A percentile compares a stretch with the other conserved stretches of the same genome.
Evolutionary conservation across 192 early-diverging fungal genomes (phyloP).

Genomic region (Chytriomyces confervae): DNA sequence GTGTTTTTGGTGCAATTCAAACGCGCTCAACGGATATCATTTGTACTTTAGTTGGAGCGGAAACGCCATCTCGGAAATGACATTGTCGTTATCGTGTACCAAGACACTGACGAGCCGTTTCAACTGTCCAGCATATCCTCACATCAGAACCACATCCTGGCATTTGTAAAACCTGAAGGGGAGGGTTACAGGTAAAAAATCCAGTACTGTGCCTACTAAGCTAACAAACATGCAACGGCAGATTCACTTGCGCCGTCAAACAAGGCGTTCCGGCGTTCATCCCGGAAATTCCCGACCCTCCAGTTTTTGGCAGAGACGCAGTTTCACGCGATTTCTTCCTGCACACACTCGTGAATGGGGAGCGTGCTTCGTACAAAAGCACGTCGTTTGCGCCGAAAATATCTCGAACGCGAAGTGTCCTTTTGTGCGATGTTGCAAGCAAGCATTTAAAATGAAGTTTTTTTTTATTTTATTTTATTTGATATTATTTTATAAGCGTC

Average conservation of each 20-base stretch:
- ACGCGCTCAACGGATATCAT: neutral
- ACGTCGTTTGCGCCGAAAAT: slow-evolving; percentile 71
- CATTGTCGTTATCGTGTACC: slow-evolving; percentile 67
- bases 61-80: slow-evolving; percentile 80
- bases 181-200: slow-evolving; percentile 51
- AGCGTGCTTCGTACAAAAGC: slow-evolving; percentile 70
- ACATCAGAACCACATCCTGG: slow-evolving; percentile 65
- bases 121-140: slow-evolving; percentile 56
- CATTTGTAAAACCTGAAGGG: slow-evolving; percentile 55
- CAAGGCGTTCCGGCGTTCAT: slow-evolving; percentile 66
- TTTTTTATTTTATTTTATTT: too few relatives aligned
- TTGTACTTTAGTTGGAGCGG: slow-evolving; percentile 56
- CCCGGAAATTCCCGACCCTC: slow-evolving; percentile 65
- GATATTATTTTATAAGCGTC: too few relatives aligned
- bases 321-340: slow-evolving; percentile 69
- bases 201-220: neutral
- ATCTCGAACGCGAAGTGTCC: slow-evolving; percentile 62
- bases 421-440: slow-evolving; percentile 66
- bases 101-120: slow-evolving; percentile 53
- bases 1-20: neutral
- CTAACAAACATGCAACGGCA: neutral
- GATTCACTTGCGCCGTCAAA: slow-evolving; percentile 27
- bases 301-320: slow-evolving; percentile 58
- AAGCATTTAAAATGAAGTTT: slow-evolving; percentile 42
- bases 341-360: slow-evolving; percentile 71